Evolutionary conservation across 2,329 filamentous ascomycete genomes (phyloP), one percentile per base, ranked within the genome.

Genomic region (Cordyceps cateniannulata): DNA sequence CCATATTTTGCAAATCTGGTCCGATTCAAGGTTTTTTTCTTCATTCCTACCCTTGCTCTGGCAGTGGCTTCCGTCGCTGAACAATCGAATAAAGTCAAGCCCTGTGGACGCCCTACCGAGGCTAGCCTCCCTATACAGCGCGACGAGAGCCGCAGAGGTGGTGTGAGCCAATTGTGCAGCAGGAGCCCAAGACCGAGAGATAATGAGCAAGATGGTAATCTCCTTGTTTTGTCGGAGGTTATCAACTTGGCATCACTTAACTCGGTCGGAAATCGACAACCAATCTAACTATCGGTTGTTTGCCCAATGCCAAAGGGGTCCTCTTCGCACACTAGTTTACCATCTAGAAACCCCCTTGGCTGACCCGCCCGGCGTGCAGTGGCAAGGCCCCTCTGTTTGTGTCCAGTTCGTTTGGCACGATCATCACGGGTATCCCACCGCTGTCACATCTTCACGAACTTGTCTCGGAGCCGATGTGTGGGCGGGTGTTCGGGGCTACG

Each of bases 121-220:
- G 29, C n/a, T 57, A 40, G 44, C 27, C 42, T 20, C 7, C n/a
- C 20, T 45, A 2, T 45, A 9, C 56, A 16, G 47, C 56, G 47
- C 35, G 24, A 59, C 47, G 56, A 59, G 56, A 59, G 56, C 56
- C 56, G 56, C 29, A 44, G 24, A 44, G 29, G 29, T 25, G 25
- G 47, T n/a, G 56, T 25, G 32, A 50, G 32, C 12, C 9, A 51
- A 22, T 27, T 29, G 18, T 48, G 22, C 29, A 24, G 16, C n/a
- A n/a, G n/a, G n/a, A n/a, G n/a, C 6, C 10, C 9, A 16, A 51
- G 47, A 58, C n/a, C 20, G 25, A 44, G 29, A 18, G 29, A 58
- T 38, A 27, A n/a, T 8, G 20, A 58, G 27, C n/a, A 18, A 38
- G 6, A 29, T 32, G 4, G 8, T 24, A 32, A n/a, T 45, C n/a